These are phyloP conservation scores for Magnolia sinica DNA, from an alignment of 164 flowering plant genomes.

Conservation along the genomic window DNA sequence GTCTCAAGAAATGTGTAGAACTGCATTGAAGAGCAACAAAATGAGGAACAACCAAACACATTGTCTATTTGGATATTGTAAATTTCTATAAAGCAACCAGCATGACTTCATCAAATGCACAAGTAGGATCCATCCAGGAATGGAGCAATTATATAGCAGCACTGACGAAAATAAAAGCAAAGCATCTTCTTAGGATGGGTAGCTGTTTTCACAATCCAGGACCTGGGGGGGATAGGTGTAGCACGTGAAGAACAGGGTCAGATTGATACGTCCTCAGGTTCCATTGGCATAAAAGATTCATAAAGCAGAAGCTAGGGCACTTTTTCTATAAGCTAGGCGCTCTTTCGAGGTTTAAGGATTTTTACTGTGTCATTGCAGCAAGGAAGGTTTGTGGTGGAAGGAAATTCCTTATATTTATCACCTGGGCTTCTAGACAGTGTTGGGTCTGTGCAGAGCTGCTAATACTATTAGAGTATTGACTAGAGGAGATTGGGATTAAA, in stretches of 20 bases:
- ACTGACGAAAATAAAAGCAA: neutral
- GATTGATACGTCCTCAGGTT: neutral
- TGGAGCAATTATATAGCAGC: neutral
- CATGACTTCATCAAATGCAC: neutral
- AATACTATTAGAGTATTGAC: too few species aligned
- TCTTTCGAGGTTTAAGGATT: neutral
- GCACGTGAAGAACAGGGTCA: neutral
- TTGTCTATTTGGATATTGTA: neutral
- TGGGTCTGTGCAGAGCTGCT: too few species aligned
- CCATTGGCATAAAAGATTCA: neutral
- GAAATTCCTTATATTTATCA: neutral
- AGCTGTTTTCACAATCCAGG: neutral
- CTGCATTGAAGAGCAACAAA: slow-evolving; percentile 42
- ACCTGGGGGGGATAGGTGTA: neutral
- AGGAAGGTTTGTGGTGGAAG: neutral
- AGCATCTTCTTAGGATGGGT: neutral
- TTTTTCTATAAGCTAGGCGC: neutral
- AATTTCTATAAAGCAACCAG: neutral
- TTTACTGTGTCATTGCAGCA: neutral
- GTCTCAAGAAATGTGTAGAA: slow-evolving; percentile 98
- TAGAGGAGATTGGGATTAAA: too few species aligned
- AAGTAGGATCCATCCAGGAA: neutral
- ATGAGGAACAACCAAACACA: neutral
- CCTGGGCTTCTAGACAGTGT: neutral
- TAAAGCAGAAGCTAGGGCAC: neutral